Conservation (phyloP, 345 rosid species). For the Ailanthus altissimus region DNA sequence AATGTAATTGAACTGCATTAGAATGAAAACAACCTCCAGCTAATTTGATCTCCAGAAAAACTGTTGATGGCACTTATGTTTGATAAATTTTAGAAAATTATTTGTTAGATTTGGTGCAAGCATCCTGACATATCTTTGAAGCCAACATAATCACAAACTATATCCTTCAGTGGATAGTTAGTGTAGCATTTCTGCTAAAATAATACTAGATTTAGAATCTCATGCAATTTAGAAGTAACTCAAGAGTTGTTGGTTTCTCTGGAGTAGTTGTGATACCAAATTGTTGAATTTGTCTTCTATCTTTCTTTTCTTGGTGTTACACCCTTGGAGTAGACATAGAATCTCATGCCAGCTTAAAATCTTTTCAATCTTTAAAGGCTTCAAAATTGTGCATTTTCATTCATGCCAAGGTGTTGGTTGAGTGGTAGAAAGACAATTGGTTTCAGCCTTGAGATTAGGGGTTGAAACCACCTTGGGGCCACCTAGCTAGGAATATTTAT, state of each 20-base stretch:
- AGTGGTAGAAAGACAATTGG: too few relatives aligned
- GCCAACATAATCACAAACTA: neutral
- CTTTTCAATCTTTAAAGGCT: neutral
- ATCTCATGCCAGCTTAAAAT: neutral
- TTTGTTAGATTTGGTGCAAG: neutral
- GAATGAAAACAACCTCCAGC: neutral
- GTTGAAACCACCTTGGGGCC: too few relatives aligned
- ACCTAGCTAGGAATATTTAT: too few relatives aligned
- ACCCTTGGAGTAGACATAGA: neutral
- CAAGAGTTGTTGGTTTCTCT: neutral
- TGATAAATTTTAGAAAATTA: slow-evolving; percentile 6
- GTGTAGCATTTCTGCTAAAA: neutral
- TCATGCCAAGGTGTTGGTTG: too few relatives aligned
- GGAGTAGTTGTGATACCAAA: neutral
- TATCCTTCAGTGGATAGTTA: neutral
- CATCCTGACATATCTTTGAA: neutral
- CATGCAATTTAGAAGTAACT: neutral
- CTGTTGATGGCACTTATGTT: neutral
- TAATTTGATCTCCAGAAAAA: neutral
- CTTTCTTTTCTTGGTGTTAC: neutral
- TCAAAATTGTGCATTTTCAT: neutral
- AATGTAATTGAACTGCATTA: neutral
- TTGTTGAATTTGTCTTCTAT: neutral
- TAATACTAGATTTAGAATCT: neutral
- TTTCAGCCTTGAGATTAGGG: too few relatives aligned